Evolutionary conservation across 2,329 filamentous ascomycete species (phyloP).

Genomic region (Cladophialophora chaetospira): DNA sequence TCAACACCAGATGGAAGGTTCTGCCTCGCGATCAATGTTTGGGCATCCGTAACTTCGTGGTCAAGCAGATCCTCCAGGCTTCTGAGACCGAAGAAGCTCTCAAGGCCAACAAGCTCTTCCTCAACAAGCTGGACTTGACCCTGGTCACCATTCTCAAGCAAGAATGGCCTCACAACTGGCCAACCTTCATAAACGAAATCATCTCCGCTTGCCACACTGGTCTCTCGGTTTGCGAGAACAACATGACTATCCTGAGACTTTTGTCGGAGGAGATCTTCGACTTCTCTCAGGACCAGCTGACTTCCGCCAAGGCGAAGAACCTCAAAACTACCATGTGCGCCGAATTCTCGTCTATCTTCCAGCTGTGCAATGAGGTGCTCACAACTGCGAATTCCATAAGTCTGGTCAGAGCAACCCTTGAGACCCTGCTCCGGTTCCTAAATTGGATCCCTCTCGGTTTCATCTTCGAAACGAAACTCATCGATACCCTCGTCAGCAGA

Average conservation of each 20-base stretch:
- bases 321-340: constrained; percentile 98
- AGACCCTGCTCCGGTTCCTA: constrained; percentile 92
- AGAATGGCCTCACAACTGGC: constrained; percentile 99
- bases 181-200: constrained; percentile 99
- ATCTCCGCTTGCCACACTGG: constrained; percentile 94
- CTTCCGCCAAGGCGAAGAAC: constrained; percentile 93
- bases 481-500: constrained; percentile 87
- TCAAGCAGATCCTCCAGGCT: constrained; percentile 95
- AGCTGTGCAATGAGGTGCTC: constrained; percentile 93
- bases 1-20: constrained; percentile 98
- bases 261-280: constrained; percentile 98
- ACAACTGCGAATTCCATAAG: constrained; percentile 85
- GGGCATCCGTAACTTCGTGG: constrained; percentile 98
- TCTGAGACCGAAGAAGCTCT: constrained; percentile 88
- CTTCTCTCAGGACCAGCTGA: constrained; percentile 98
- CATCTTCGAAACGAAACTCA: constrained; percentile 96
- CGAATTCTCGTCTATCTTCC: constrained; percentile 98
- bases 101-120: constrained; percentile 78
- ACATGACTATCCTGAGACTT: constrained; percentile 95
- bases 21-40: constrained; percentile 93
- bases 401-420: constrained; percentile 92
- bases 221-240: constrained; percentile 98
- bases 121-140: constrained; percentile 98
- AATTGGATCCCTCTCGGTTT: constrained; percentile 99
- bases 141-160: constrained; percentile 98